A percentile compares a stretch with the other conserved stretches of the same genome.
Evolutionary conservation across 1,139 yeast genomes (phyloP).

Genomic region (Candida sojae): DNA sequence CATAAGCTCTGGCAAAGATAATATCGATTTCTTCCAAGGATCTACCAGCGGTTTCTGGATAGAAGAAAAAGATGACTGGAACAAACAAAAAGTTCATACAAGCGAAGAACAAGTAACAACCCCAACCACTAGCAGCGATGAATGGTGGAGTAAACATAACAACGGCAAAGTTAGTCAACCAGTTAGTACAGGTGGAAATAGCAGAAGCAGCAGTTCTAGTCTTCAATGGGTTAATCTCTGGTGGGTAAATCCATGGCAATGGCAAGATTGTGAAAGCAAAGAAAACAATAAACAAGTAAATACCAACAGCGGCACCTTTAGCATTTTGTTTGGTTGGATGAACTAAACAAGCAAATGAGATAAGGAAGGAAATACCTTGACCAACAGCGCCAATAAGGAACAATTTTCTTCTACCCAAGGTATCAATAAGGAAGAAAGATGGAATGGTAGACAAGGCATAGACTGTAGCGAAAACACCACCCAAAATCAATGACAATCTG

Average conservation of each 20-base stretch:
- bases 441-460: slow-evolving; percentile 66
- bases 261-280: slow-evolving; percentile 61
- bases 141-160: slow-evolving; percentile 52
- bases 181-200: slow-evolving; percentile 49
- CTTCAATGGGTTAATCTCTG: slow-evolving; percentile 64
- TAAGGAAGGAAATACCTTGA: slow-evolving; percentile 41
- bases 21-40: slow-evolving; percentile 50
- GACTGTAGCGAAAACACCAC: slow-evolving; percentile 64
- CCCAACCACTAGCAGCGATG: slow-evolving; percentile 40
- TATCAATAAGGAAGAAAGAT: slow-evolving; percentile 64
- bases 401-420: slow-evolving; percentile 66
- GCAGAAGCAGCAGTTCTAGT: slow-evolving; percentile 61
- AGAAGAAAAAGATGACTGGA: slow-evolving; percentile 47
- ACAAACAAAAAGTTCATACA: slow-evolving; percentile 37
- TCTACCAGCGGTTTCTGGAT: slow-evolving; percentile 52
- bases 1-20: slow-evolving; percentile 46
- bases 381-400: slow-evolving; percentile 53
- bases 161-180: slow-evolving; percentile 49
- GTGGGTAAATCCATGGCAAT: slow-evolving; percentile 62
- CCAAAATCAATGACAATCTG: slow-evolving; percentile 56
- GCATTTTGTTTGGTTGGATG: slow-evolving; percentile 31
- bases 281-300: slow-evolving; percentile 54
- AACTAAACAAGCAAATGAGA: slow-evolving; percentile 46
- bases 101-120: slow-evolving; percentile 48
- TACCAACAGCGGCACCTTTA: slow-evolving; percentile 54